Evolutionary conservation across 768 basidiomycete species (phyloP).

Genomic region (Hypholoma sublateritium): DNA sequence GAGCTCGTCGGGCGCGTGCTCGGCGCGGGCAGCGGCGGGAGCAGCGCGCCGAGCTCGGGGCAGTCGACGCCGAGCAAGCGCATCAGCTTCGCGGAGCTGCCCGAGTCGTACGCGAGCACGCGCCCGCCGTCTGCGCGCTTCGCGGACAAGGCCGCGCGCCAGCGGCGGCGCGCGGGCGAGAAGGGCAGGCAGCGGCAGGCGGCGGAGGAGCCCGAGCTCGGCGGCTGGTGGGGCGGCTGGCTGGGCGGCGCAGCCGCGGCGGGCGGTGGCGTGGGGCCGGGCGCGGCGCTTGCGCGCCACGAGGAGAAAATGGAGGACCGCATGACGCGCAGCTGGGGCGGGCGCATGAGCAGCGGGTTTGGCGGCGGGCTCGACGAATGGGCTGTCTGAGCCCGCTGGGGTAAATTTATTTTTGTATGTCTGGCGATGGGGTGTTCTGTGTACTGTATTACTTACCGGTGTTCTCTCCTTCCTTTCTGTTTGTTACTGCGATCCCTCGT

Average conservation of each 20-base stretch:
- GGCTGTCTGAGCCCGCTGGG: conserved; percentile 41
- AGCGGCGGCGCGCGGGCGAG: conserved; percentile 32
- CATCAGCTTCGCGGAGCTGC: conserved; percentile 78
- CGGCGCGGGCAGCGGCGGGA: conserved; percentile 7
- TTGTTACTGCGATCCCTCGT: background rate
- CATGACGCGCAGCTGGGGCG: conserved; percentile 49
- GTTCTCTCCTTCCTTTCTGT: background rate
- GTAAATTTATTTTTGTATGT: background rate
- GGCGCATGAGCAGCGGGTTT: conserved; percentile 33
- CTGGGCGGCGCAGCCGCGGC: conserved; percentile 10
- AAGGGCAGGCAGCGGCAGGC: conserved; percentile 11
- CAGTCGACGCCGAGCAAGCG: conserved; percentile 59
- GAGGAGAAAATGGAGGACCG: conserved; percentile 56
- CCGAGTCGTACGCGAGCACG: conserved; percentile 58
- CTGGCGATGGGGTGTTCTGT: background rate
- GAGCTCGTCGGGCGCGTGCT: conserved; percentile 28
- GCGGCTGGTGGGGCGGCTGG: conserved; percentile 29
- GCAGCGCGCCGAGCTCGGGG: conserved; percentile 46
- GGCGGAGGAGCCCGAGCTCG: conserved; percentile 9
- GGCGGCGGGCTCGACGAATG: conserved; percentile 25
- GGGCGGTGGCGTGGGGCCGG: conserved; percentile 12
- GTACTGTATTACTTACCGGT: background rate
- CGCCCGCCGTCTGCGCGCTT: conserved; percentile 29
- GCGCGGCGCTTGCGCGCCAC: conserved; percentile 23
- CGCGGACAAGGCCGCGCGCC: conserved; percentile 18